These are phyloP conservation scores for Aspergillus intermedius DNA, from an alignment of 2,329 filamentous ascomycete genomes.

Conservation along the genomic window DNA sequence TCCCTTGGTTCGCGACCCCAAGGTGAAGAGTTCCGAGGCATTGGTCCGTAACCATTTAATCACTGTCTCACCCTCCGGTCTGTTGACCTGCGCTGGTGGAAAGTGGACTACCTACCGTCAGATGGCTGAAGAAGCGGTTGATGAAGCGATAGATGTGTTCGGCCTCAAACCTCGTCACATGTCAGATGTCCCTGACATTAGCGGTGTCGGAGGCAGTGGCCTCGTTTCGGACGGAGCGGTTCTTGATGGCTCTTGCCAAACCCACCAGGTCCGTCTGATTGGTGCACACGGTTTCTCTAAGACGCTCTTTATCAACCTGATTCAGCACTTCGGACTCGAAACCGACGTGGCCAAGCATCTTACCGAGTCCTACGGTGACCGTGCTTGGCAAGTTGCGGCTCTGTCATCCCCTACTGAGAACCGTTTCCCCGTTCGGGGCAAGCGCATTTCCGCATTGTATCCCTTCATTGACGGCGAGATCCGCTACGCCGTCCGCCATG, in stretches of 20 bases:
- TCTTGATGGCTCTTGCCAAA: constrained; percentile 71
- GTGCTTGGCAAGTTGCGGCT: constrained; percentile 82
- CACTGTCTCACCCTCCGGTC: constrained; percentile 68
- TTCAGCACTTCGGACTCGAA: constrained; percentile 87
- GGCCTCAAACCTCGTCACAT: constrained; percentile 54
- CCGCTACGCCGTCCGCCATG: constrained; percentile 77
- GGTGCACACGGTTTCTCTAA: constrained; percentile 84
- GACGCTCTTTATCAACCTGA: constrained; percentile 88
- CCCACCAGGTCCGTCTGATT: constrained; percentile 71
- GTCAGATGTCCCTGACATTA: constrained; percentile 58
- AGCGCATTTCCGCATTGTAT: constrained; percentile 72
- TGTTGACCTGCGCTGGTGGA: constrained; percentile 78
- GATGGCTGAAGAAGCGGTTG: constrained; percentile 86
- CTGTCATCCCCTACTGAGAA: constrained; percentile 69
- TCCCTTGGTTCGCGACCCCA: constrained; percentile 78
- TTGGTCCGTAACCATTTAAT: constrained; percentile 82
- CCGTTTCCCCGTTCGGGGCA: constrained; percentile 75
- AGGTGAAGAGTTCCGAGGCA: constrained; percentile 77
- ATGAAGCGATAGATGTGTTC: constrained; percentile 68
- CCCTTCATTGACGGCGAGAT: constrained; percentile 91
- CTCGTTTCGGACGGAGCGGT: constrained; percentile 63
- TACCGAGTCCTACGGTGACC: constrained; percentile 80
- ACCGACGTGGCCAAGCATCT: constrained; percentile 89
- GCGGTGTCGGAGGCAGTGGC: constrained; percentile 64
- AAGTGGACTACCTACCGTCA: constrained; percentile 93